These are phyloP conservation scores for Mortierella sp. DNA, from an alignment of 371 early-diverging fungal species.

Conservation along the genomic window DNA sequence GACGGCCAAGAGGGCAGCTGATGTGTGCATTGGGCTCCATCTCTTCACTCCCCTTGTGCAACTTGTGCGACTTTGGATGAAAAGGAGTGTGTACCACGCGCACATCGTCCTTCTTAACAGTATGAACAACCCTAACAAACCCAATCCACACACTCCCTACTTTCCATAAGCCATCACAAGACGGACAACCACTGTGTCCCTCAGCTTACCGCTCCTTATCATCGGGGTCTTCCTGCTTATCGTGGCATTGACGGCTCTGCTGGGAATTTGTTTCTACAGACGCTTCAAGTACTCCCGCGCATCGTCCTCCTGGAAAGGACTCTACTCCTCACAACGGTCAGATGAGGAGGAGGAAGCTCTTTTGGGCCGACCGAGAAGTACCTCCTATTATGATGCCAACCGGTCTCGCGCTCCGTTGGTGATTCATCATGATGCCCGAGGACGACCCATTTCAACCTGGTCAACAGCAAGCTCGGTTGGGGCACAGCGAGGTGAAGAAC, in stretches of 20 bases:
- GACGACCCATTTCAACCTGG: slow-evolving; percentile 52
- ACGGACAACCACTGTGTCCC: slow-evolving; percentile 25
- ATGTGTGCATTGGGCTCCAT: no score
- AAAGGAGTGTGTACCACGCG: neutral
- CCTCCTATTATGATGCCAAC: slow-evolving; percentile 51
- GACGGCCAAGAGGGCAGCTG: no score
- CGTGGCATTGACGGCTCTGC: slow-evolving; percentile 12
- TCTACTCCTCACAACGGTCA: neutral
- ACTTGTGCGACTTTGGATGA: no score
- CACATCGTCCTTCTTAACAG: neutral
- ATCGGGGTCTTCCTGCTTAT: slow-evolving; percentile 27
- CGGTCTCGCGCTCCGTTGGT: slow-evolving; percentile 42
- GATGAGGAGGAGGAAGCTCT: slow-evolving; percentile 19
- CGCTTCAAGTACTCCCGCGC: slow-evolving; percentile 31
- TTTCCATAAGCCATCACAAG: slow-evolving; percentile 11
- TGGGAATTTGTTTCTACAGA: slow-evolving; percentile 33
- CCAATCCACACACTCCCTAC: neutral
- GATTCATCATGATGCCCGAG: slow-evolving; percentile 31
- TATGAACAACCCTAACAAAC: neutral
- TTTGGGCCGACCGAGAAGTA: slow-evolving; percentile 36
- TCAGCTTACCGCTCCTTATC: slow-evolving; percentile 29
- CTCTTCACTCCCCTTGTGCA: no score
- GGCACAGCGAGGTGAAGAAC: slow-evolving; percentile 45
- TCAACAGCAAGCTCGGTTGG: slow-evolving; percentile 50
- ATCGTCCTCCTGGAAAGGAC: slow-evolving; percentile 18